Percentiles rank a stretch among this genome's conserved stretches.
Evolutionary conservation across 495 filamentous ascomycete species (phyloP).

Genomic region (Filosporella fistucella): DNA sequence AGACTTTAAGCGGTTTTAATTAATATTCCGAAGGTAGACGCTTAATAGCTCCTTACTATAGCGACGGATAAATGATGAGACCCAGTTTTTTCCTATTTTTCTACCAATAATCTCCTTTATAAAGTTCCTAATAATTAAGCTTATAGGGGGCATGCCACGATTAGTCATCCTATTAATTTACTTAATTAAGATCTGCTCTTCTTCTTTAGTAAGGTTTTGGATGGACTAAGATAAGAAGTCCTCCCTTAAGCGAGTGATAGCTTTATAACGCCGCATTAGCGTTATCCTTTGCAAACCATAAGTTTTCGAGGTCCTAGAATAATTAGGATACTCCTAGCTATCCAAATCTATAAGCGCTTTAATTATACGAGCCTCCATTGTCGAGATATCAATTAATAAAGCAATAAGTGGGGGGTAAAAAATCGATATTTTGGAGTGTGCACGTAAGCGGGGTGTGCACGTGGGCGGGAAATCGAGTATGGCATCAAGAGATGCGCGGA

Average conservation of each 20-base stretch:
- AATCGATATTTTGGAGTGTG: neutral
- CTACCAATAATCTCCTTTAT: neutral
- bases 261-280: neutral
- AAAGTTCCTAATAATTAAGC: neutral
- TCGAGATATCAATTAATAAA: neutral
- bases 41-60: neutral
- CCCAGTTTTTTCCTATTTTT: neutral
- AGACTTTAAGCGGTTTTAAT: neutral
- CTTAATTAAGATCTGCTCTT: slow-evolving; percentile 1
- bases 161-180: slow-evolving; percentile 2
- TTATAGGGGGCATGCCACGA: slow-evolving; percentile 1
- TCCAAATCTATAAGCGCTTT: neutral
- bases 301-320: neutral
- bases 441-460: neutral
- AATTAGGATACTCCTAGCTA: neutral
- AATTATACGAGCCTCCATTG: neutral
- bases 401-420: neutral
- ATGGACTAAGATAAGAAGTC: neutral
- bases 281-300: neutral
- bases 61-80: neutral
- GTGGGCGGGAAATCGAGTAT: neutral
- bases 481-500: too few relatives aligned
- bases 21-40: slow-evolving; percentile 1
- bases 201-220: neutral
- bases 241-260: neutral